phyloP scores from a whole-genome alignment of 257 asterid species.

The Cynanchum wilfordii region DNA sequence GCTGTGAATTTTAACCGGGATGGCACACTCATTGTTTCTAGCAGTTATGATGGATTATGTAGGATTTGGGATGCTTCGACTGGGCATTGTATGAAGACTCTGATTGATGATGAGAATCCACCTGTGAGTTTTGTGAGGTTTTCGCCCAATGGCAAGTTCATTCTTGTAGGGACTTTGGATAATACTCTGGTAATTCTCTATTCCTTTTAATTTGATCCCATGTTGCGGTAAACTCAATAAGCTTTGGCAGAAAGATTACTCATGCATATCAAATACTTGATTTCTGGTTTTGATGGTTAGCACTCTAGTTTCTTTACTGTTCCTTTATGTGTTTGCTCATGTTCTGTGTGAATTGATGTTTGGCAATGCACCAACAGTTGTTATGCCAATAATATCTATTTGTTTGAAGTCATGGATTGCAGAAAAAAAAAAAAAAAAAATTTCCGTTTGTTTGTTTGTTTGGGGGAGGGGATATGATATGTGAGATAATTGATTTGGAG shows the following conservation, averaged over 20 bases:
- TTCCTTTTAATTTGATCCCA: neutral
- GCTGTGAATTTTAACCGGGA: slow-evolving; percentile 77
- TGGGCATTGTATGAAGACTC: slow-evolving; percentile 92
- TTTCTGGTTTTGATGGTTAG: neutral
- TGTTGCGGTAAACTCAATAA: neutral
- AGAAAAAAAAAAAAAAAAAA: neutral
- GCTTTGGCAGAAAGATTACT: neutral
- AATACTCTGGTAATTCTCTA: slow-evolving; percentile 60
- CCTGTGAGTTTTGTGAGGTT: slow-evolving; percentile 94
- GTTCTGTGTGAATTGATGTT: neutral
- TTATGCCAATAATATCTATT: neutral
- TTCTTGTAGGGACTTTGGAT: slow-evolving; percentile 89
- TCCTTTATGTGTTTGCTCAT: neutral
- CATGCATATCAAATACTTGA: neutral
- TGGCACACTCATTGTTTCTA: slow-evolving; percentile 72
- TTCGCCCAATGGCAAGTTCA: slow-evolving; percentile 86
- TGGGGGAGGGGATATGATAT: neutral
- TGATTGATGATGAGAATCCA: slow-evolving; percentile 91
- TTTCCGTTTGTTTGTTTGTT: too few species aligned
- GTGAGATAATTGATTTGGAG: neutral
- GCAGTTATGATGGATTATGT: slow-evolving; percentile 94
- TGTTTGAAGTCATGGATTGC: neutral
- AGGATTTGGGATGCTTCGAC: slow-evolving; percentile 97
- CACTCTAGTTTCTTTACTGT: neutral
- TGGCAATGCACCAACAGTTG: neutral